A percentile compares a stretch with the other conserved stretches of the same genome.
Evolutionary conservation across 257 asterid species (phyloP).

Genomic region (Fraxinus cuspidata): DNA sequence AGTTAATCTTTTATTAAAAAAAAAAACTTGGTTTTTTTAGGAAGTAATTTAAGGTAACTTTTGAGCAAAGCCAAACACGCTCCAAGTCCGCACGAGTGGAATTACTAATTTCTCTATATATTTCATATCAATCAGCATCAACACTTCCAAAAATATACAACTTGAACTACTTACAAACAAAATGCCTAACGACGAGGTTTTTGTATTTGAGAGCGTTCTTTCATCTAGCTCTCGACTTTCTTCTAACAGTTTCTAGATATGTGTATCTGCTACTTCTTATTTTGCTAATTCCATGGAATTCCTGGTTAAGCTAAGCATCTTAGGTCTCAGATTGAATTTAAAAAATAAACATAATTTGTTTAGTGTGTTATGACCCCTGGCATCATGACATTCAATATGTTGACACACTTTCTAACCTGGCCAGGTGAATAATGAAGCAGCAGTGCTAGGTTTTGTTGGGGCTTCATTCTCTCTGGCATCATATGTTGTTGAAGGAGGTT

Average conservation of each 20-base stretch:
- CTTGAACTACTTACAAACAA: neutral
- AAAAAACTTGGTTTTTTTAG: too few relatives aligned
- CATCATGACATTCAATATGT: slow-evolving; percentile 14
- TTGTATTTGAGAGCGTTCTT: neutral
- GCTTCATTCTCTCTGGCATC: slow-evolving; percentile 98
- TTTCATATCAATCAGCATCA: neutral
- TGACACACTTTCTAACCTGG: slow-evolving; percentile 13
- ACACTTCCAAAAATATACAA: neutral
- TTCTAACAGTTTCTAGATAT: neutral
- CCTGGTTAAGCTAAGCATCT: neutral
- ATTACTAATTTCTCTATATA: neutral
- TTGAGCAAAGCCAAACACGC: neutral
- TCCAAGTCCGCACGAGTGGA: neutral
- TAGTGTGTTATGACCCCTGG: neutral
- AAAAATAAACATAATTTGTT: slow-evolving; percentile 1
- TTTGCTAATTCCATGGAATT: slow-evolving; percentile 13
- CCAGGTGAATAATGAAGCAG: slow-evolving; percentile 93
- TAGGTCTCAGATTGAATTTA: neutral
- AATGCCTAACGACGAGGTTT: neutral
- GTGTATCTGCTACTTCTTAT: neutral
- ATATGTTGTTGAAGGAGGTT: slow-evolving; percentile 95
- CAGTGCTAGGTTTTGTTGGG: slow-evolving; percentile 93
- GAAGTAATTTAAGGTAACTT: neutral
- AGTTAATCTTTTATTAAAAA: too few relatives aligned
- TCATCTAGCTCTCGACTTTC: neutral